These are phyloP conservation scores for Oxyria digyna DNA, from an alignment of 148 eudicot genomes.

Conservation along the genomic window DNA sequence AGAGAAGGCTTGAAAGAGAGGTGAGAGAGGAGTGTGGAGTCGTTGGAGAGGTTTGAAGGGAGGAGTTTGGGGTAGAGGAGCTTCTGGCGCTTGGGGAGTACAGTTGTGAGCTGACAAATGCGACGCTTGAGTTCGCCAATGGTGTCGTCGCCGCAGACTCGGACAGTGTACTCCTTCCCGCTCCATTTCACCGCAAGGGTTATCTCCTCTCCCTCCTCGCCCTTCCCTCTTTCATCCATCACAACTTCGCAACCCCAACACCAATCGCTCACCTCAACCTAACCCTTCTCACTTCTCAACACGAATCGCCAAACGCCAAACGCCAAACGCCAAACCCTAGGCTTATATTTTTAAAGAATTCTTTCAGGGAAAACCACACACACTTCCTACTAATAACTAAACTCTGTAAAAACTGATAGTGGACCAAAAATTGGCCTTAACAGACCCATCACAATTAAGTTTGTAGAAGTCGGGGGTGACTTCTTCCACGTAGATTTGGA, in stretches of 20 bases:
- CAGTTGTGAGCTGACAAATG: conserved; percentile 65
- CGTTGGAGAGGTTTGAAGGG: conserved; percentile 66
- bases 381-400: too few species aligned
- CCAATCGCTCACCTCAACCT: not conserved
- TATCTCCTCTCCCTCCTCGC: conserved; percentile 42
- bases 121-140: conserved; percentile 86
- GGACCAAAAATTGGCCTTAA: too few species aligned
- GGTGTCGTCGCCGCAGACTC: conserved; percentile 86
- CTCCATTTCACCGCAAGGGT: conserved; percentile 95
- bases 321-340: too few species aligned
- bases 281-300: too few species aligned
- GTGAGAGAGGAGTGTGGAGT: conserved; percentile 51
- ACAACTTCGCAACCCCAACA: not conserved
- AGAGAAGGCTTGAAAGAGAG: conserved; percentile 74
- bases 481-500: too few species aligned
- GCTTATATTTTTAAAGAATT: too few species aligned
- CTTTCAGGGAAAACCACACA: too few species aligned
- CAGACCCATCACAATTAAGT: too few species aligned
- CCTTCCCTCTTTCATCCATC: conserved; percentile 12
- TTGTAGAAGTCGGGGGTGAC: too few species aligned
- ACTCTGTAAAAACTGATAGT: too few species aligned
- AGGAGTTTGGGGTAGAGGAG: conserved; percentile 78
- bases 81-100: conserved; percentile 90
- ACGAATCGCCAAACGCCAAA: too few species aligned
- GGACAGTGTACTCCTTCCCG: conserved; percentile 76